Evolutionary conservation across 495 filamentous ascomycete genomes (phyloP).

Genomic region (Penicillium coffeae): DNA sequence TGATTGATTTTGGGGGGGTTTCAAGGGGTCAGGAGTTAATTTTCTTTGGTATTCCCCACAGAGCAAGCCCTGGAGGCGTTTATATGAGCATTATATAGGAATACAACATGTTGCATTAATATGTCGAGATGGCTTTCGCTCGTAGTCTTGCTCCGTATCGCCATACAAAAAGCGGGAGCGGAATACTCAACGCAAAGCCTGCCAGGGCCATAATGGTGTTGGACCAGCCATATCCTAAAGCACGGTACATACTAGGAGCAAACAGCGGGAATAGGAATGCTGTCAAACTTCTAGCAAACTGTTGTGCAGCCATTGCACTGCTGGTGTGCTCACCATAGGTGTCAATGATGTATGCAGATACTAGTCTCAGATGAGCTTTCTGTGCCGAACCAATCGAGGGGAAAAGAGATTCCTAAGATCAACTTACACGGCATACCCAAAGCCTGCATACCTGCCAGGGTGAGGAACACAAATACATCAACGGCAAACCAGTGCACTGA

Average conservation of each 20-base stretch:
- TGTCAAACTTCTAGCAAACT: conserved; percentile 14
- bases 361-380: conserved; percentile 10
- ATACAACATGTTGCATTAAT: neutral
- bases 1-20: neutral
- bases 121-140: neutral
- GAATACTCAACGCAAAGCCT: conserved; percentile 10
- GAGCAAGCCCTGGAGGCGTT: neutral
- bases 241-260: conserved; percentile 52
- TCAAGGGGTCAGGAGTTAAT: no score
- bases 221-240: conserved; percentile 55
- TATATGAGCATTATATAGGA: neutral
- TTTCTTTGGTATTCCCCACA: no score
- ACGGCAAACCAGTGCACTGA: no score
- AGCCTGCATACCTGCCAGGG: no score
- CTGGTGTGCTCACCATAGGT: conserved; percentile 13
- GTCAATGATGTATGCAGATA: conserved; percentile 17
- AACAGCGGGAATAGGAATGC: conserved; percentile 48
- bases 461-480: no score
- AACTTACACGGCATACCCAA: no score
- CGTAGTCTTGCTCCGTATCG: conserved; percentile 11
- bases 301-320: conserved; percentile 11
- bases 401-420: no score
- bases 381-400: conserved; percentile 31
- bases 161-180: conserved; percentile 15
- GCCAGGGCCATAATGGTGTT: conserved; percentile 31